A percentile compares a stretch with the other conserved stretches of the same genome.
Conservation (phyloP, 108 stramenopile species). For the Skeletonema potamos region DNA sequence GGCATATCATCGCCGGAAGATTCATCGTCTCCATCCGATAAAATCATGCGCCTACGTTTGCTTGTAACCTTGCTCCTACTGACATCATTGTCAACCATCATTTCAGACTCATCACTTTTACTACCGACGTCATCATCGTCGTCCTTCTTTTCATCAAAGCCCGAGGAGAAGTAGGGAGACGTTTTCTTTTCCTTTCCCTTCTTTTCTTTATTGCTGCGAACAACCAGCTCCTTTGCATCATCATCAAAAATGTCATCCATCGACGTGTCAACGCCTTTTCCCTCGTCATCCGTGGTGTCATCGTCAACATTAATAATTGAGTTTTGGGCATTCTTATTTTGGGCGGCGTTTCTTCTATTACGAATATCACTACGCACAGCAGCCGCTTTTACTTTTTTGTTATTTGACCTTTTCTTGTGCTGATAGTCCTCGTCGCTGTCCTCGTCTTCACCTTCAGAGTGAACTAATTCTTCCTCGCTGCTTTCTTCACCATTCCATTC, state of each 20-base stretch:
- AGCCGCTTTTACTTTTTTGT: constrained; percentile 6
- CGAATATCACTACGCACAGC: neutral
- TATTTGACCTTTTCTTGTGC: constrained; percentile 4
- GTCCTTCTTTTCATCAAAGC: neutral
- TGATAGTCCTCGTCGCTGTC: constrained; percentile 14
- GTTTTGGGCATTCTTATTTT: constrained; percentile 4
- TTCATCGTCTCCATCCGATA: constrained; percentile 14
- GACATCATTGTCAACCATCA: constrained; percentile 7
- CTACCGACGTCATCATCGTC: neutral
- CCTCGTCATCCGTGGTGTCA: constrained; percentile 23
- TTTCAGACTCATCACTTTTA: neutral
- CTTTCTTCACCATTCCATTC: constrained; percentile 5
- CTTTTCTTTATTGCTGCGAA: neutral
- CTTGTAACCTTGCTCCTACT: constrained; percentile 1
- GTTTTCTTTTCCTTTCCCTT: constrained; percentile 11
- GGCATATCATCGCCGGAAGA: neutral
- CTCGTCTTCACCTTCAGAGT: constrained; percentile 44
- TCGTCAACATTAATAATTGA: constrained; percentile 7
- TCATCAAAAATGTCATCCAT: constrained; percentile 22
- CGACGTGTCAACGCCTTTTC: constrained; percentile 1
- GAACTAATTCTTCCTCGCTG: constrained; percentile 32
- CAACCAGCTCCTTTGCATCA: constrained; percentile 4
- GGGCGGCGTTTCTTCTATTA: neutral
- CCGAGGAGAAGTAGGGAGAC: constrained; percentile 2
- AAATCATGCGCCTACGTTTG: constrained; percentile 3